These are phyloP conservation scores for Cercospora sp. DNA, from an alignment of 2,329 filamentous ascomycete genomes.

Conservation along the genomic window DNA sequence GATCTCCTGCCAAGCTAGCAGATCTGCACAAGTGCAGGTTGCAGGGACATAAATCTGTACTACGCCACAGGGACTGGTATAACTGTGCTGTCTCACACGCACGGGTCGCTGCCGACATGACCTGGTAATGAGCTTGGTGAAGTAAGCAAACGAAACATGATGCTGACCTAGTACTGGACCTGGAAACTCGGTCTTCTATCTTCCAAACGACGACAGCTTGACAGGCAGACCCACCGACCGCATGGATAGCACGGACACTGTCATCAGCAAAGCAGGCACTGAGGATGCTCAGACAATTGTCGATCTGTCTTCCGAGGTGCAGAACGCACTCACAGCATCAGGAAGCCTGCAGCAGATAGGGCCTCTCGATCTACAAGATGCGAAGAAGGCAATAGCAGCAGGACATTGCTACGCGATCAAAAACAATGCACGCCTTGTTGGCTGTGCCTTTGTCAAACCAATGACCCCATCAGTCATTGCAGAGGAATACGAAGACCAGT, in stretches of 20 bases:
- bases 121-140: neutral
- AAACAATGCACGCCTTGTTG: neutral
- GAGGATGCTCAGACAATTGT: conserved; percentile 8
- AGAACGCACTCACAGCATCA: conserved; percentile 11
- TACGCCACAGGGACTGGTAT: neutral
- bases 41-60: neutral
- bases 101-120: neutral
- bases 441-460: neutral
- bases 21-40: neutral
- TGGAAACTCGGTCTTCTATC: neutral
- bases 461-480: neutral
- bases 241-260: neutral
- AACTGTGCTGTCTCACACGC: neutral
- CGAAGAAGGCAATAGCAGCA: neutral
- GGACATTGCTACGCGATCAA: neutral
- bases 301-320: conserved; percentile 10
- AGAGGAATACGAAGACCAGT: neutral
- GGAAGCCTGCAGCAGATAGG: conserved; percentile 19
- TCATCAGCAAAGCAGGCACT: neutral
- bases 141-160: neutral
- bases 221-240: neutral
- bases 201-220: neutral
- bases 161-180: neutral
- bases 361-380: neutral
- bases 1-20: neutral